Evolutionary conservation across 352 stramenopile species (phyloP).

Genomic region (Pythium folliculosum): DNA sequence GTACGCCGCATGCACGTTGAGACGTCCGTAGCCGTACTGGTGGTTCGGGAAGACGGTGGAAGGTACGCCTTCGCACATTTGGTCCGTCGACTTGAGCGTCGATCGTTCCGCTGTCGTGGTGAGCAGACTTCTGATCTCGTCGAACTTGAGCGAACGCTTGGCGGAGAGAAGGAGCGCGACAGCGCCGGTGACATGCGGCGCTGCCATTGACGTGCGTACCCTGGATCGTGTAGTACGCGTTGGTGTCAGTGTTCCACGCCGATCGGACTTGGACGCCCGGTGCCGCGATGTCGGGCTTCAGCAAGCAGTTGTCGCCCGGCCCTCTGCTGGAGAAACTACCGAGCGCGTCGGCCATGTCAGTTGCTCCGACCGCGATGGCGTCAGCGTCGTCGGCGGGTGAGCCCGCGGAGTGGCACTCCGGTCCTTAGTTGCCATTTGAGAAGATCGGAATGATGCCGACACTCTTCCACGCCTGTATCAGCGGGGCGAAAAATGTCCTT

Average conservation of each 20-base stretch:
- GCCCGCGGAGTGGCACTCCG: not conserved
- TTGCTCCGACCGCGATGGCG: conserved; percentile 27
- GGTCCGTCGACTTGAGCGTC: conserved; percentile 18
- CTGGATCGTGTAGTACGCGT: conserved; percentile 22
- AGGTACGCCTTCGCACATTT: conserved; percentile 30
- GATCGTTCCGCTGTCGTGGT: conserved; percentile 4
- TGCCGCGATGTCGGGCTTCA: conserved; percentile 10
- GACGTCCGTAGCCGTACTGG: conserved; percentile 38
- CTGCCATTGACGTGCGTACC: conserved; percentile 35
- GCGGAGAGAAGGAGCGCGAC: conserved; percentile 31
- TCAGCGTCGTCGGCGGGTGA: conserved; percentile 18
- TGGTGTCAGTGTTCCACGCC: conserved; percentile 5
- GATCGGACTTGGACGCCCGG: conserved; percentile 17
- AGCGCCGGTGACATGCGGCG: conserved; percentile 34
- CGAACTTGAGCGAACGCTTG: not conserved
- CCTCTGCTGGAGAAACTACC: conserved; percentile 3
- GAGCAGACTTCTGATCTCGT: conserved; percentile 1
- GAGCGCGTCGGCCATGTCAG: not conserved
- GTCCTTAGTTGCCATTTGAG: conserved; percentile 23
- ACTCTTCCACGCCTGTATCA: conserved; percentile 15
- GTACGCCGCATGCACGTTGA: conserved; percentile 33
- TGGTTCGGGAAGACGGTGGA: conserved; percentile 43
- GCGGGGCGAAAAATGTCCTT: conserved; percentile 3
- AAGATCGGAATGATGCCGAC: conserved; percentile 31
- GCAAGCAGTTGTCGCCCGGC: not conserved